Evolutionary conservation across 306 rosid genomes (phyloP).

Genomic region (Cucurbita moschata): DNA sequence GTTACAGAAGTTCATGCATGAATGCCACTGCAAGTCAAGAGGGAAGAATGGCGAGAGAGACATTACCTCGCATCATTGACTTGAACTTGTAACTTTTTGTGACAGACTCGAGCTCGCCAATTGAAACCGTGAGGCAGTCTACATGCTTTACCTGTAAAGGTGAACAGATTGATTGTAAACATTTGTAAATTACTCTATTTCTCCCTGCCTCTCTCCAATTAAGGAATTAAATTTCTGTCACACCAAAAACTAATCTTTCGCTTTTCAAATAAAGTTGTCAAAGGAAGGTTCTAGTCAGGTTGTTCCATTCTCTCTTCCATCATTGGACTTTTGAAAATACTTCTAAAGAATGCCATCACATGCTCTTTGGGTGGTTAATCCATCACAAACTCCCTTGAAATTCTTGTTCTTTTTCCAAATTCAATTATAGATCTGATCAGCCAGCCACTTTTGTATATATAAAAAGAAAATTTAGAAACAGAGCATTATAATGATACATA

Average conservation of each 20-base stretch:
- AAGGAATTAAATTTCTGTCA: background rate
- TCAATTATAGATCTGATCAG: background rate
- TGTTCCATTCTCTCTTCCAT: background rate
- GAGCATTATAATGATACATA: no score
- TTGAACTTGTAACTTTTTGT: constrained; percentile 59
- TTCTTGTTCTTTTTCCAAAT: background rate
- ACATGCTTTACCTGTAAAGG: constrained; percentile 59
- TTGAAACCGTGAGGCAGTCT: constrained; percentile 56
- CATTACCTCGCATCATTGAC: constrained; percentile 95
- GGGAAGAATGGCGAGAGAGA: constrained; percentile 13
- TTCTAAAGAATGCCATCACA: background rate
- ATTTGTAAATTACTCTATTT: background rate
- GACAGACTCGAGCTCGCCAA: constrained; percentile 67
- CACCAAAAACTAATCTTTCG: background rate
- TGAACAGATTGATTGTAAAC: background rate
- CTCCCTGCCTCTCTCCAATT: no score
- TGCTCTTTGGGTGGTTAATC: background rate
- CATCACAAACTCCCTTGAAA: background rate
- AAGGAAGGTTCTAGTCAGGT: background rate
- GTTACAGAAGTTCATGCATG: background rate
- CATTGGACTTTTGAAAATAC: background rate
- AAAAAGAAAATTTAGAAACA: no score
- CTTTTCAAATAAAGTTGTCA: background rate
- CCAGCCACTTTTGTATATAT: no score
- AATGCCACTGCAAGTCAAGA: constrained; percentile 1